Base-by-base conservation (phyloP, 257 asterid genomes). In the Solanum etuberosum region DNA sequence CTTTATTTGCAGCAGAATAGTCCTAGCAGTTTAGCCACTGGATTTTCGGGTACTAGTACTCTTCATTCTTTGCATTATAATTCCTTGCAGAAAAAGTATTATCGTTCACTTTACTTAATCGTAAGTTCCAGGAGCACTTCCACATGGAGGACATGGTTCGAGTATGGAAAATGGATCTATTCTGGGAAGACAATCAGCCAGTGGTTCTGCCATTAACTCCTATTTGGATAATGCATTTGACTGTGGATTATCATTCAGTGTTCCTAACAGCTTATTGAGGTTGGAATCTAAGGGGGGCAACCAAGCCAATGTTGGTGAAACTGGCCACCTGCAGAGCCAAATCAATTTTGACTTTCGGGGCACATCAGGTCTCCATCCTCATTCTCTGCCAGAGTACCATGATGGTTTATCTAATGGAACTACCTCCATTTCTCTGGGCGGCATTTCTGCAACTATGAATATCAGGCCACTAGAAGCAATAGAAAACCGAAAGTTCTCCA, bases 331-430 rank as follows among this genome's bases (percentile, higher is more conserved):
- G 23, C 89, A 70, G 86, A 92, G 92, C 89, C 98, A 92, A 88
- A 88, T 76, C 86, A 95, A 91, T 84, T 90, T 91, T 88, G 99
- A 94, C 54, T 88, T 92, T 91, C 94, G 90, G 77, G 91, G 96
- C 78, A 13, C 89, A 48, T 71, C 95, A 61, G 94, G 90, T 93
- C 89, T 89, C 84, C 97, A 91, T 87, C 96, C 98, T 88, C 97
- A 93, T 89, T 94, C 98, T 29, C 95, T 94, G 87, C 97, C 98
- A 85, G 98, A 97, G 35, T 94, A 91, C 91, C 94, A 93, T 83
- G 96, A 93, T 91, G 93, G 95, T 83, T 88, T 93, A 86, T 86
- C 94, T 88, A 92, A 90, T 91, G 96, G 95, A 86, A 90, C 70
- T 87, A 90, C 94, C 57, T 91, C 91, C 86, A 95, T 92, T 88